These are phyloP conservation scores for Achaetomiella virescens DNA, from an alignment of 495 filamentous ascomycete genomes.

Conservation along the genomic window DNA sequence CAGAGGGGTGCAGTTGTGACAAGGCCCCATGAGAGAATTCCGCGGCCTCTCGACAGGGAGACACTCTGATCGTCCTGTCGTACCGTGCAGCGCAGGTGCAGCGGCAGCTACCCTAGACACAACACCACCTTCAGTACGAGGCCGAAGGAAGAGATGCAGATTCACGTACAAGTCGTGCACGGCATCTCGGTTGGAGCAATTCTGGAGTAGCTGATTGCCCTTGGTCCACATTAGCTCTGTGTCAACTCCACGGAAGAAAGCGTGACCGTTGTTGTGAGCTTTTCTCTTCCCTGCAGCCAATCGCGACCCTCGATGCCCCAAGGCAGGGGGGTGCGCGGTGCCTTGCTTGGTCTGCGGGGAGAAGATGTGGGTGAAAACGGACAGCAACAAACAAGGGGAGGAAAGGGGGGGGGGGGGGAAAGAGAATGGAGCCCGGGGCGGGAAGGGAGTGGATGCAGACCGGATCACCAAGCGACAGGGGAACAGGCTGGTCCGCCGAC, in stretches of 20 bases:
- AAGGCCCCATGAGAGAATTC: not conserved
- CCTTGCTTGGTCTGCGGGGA: conserved; percentile 20
- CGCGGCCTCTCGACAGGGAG: conserved; percentile 7
- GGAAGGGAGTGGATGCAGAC: conserved; percentile 23
- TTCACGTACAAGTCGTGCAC: conserved; percentile 25
- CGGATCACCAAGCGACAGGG: conserved; percentile 21
- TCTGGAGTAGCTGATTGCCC: conserved; percentile 35
- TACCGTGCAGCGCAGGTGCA: conserved; percentile 16
- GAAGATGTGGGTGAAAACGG: too few relatives aligned
- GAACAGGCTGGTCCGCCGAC: not conserved
- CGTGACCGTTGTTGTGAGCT: conserved; percentile 45
- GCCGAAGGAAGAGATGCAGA: conserved; percentile 17
- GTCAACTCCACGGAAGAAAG: conserved; percentile 42
- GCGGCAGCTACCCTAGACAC: conserved; percentile 10
- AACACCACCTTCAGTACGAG: conserved; percentile 17
- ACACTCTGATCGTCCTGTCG: conserved; percentile 20
- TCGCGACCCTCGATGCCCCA: conserved; percentile 24
- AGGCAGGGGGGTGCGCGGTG: conserved; percentile 27
- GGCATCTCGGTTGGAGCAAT: conserved; percentile 40
- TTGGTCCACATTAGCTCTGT: conserved; percentile 38
- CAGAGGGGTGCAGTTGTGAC: conserved; percentile 1
- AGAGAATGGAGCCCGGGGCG: conserved; percentile 10
- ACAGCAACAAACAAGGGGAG: too few relatives aligned
- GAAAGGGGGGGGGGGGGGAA: conserved; percentile 4
- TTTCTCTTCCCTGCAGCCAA: conserved; percentile 34